Evolutionary conservation across 2,329 filamentous ascomycete species (phyloP), one percentile per base, ranked within the genome.

Genomic region (Eutypella sp.): DNA sequence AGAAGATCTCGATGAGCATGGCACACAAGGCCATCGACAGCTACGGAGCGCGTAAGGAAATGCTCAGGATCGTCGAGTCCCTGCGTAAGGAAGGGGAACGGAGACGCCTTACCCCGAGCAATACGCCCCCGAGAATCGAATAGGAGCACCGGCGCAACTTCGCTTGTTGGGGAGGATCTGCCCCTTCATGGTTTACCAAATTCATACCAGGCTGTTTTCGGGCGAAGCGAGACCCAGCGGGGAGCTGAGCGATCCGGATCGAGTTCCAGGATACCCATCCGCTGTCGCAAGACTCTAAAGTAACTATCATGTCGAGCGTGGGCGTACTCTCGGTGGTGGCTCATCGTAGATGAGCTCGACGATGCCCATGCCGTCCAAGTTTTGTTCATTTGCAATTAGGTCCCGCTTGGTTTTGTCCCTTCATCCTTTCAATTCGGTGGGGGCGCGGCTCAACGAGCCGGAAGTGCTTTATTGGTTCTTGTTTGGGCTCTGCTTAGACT

Each of bases 1-100:
- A 92, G 65, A 96, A 95, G 69, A 86, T 97, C 11, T 91, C 84
- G 51, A 97, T 99, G 93, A 93, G 87, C 60, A 86, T 97, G 79
- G 82, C 79, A 5, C 88, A 87, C 20, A 90, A 89, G 63, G 79
- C 85, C 59, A 84, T 97, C 42, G 88, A 96, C 68, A 89, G 89
- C 4, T 70, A 72, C 37, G 84, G 84, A 5, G 89, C 87, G 2
- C 76, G 93, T 44, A 95, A 95, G 66, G 89, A 96, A 65, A 97
- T 99, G 81, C 68, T 95, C 53, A 84, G 82, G 61, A 91, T 93
- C 31, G 95, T 97, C 53, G 89, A 96, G 57, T 84, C 76, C 29
- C 79, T 95, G 59, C 81, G 90, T 48, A 90, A 90, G 65, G 91
- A 96, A 65, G 92, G 88, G 19, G 88, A 95, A 67, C 78, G 88